phyloP scores from a whole-genome alignment of 1,284 basidiomycete species.

The Moesziomyces globuligerus region DNA sequence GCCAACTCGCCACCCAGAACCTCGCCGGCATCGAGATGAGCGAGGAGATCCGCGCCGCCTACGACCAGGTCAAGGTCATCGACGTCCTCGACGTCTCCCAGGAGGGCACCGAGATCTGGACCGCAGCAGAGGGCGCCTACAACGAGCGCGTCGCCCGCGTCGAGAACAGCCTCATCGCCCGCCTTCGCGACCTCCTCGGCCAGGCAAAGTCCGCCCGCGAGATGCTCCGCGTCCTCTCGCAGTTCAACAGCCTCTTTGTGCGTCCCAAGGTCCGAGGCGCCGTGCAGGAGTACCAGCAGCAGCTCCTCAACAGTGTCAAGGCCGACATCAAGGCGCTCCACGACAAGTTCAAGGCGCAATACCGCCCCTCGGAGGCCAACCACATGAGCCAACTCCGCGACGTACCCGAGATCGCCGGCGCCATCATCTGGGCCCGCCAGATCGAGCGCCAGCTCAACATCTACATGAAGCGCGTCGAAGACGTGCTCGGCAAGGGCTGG shows the following conservation, averaged over 20 bases:
- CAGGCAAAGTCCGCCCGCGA: slow-evolving; percentile 96
- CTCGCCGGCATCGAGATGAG: slow-evolving; percentile 87
- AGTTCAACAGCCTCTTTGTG: slow-evolving; percentile 97
- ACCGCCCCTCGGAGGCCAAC: slow-evolving; percentile 92
- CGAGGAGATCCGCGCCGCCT: slow-evolving; percentile 88
- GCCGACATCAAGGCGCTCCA: slow-evolving; percentile 95
- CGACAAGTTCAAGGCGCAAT: slow-evolving; percentile 84
- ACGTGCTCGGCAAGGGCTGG: slow-evolving; percentile 98
- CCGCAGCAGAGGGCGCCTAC: slow-evolving; percentile 94
- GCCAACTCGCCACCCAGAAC: slow-evolving; percentile 56
- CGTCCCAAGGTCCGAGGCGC: slow-evolving; percentile 87
- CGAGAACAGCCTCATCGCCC: slow-evolving; percentile 97
- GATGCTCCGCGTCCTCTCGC: slow-evolving; percentile 98
- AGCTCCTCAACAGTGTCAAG: slow-evolving; percentile 75
- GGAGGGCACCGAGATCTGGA: slow-evolving; percentile 99
- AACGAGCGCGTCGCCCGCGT: slow-evolving; percentile 96
- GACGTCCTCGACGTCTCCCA: slow-evolving; percentile 84
- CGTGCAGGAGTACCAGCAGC: slow-evolving; percentile 98
- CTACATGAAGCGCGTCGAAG: slow-evolving; percentile 99
- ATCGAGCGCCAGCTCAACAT: slow-evolving; percentile 94
- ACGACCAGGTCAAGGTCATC: slow-evolving; percentile 93
- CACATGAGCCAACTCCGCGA: slow-evolving; percentile 99
- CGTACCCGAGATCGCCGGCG: slow-evolving; percentile 93
- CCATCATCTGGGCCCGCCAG: slow-evolving; percentile 98
- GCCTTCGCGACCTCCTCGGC: slow-evolving; percentile 89